A percentile compares a stretch with the other conserved stretches of the same genome.
phyloP scores from a whole-genome alignment of 345 rosid species.

The Camelina hispida region DNA sequence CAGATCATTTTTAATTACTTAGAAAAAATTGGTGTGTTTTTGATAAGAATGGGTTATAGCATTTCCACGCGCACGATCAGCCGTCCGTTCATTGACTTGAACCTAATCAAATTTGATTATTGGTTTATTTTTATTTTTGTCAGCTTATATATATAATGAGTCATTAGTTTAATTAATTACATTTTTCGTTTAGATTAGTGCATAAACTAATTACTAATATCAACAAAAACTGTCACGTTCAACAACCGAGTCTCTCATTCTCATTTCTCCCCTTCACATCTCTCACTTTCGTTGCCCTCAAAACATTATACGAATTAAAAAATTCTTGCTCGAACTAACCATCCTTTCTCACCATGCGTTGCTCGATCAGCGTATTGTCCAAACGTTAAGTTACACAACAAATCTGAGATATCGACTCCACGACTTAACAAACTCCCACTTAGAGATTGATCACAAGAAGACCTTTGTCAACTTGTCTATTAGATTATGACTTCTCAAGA shows the following conservation, averaged over 20 bases:
- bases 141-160: conserved; percentile 20
- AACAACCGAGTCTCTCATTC: conserved; percentile 21
- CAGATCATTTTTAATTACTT: too few relatives aligned
- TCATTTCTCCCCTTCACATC: conserved; percentile 21
- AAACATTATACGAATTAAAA: background rate
- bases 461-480: background rate
- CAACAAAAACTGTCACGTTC: conserved; percentile 33
- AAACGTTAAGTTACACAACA: too few relatives aligned
- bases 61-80: conserved; percentile 37
- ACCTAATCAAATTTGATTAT: conserved; percentile 15
- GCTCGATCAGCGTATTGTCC: too few relatives aligned
- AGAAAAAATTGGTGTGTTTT: background rate
- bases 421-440: too few relatives aligned
- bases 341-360: too few relatives aligned
- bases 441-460: background rate
- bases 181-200: background rate
- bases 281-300: conserved; percentile 4
- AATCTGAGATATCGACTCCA: too few relatives aligned
- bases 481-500: background rate
- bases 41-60: conserved; percentile 23
- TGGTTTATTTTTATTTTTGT: background rate
- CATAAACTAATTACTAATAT: background rate
- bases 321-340: background rate
- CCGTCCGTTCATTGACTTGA: conserved; percentile 40
- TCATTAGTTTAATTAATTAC: conserved; percentile 6